These are phyloP conservation scores for Lunularia cruciata DNA, from an alignment of 225 moss, liverwort and hornwort genomes.

Conservation along the genomic window DNA sequence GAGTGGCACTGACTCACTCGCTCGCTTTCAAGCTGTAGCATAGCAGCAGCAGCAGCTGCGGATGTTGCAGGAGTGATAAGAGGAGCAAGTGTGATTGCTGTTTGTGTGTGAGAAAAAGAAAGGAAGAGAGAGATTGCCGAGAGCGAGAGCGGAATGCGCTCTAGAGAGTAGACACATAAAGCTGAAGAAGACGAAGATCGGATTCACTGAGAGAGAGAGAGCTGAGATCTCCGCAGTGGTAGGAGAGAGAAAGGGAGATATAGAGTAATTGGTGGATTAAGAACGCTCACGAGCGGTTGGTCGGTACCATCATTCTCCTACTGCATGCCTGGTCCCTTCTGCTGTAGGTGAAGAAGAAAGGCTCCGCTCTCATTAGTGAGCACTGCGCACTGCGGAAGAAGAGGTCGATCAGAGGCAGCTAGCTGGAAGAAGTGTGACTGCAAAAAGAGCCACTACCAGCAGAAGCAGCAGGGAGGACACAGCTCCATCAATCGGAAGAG, in stretches of 20 bases:
- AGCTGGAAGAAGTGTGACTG: background rate
- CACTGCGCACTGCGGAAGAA: background rate
- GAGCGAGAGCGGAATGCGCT: background rate
- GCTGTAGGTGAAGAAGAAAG: too few species aligned
- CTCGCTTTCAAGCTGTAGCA: background rate
- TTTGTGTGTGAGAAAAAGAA: too few species aligned
- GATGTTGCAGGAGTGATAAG: too few species aligned
- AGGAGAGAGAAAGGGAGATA: background rate
- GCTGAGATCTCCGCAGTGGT: background rate
- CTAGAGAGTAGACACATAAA: background rate
- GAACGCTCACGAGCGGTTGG: background rate
- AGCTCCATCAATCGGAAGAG: background rate
- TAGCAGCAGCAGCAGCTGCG: background rate
- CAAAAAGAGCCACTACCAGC: background rate
- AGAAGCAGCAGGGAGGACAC: conserved; percentile 7
- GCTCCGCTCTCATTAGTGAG: too few species aligned
- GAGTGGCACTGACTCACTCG: too few species aligned
- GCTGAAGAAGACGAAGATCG: background rate
- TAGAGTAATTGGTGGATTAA: conserved; percentile 17
- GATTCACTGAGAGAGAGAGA: background rate
- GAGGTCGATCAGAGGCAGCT: conserved; percentile 12
- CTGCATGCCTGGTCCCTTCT: background rate
- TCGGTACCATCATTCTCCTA: background rate
- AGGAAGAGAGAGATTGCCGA: too few species aligned
- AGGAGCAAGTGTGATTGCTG: too few species aligned